These are phyloP conservation scores for Vigna unguiculata DNA, from an alignment of 306 rosid genomes.

Conservation along the genomic window DNA sequence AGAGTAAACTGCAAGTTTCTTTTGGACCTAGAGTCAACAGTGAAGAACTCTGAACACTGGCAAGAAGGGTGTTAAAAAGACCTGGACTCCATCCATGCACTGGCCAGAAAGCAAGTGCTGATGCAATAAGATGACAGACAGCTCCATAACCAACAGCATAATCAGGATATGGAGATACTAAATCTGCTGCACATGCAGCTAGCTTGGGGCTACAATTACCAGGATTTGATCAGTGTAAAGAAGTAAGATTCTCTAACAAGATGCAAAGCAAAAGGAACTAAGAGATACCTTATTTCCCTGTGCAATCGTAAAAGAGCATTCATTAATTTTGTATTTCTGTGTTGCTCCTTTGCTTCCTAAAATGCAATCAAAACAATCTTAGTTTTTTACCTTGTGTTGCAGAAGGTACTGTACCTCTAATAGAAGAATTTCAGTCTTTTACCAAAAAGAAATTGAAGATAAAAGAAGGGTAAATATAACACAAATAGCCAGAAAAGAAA, in stretches of 20 bases:
- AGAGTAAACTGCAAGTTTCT: conserved; percentile 95
- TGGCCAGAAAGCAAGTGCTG: conserved; percentile 97
- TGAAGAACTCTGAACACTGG: conserved; percentile 77
- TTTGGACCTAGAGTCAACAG: conserved; percentile 89
- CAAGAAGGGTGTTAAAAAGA: conserved; percentile 85
- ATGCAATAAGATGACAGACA: conserved; percentile 84
- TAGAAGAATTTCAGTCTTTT: neutral
- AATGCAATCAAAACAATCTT: conserved; percentile 45
- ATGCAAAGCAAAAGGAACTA: conserved; percentile 41
- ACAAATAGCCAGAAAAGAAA: too few species aligned
- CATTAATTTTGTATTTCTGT: conserved; percentile 88
- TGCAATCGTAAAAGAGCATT: conserved; percentile 87
- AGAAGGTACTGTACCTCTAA: conserved; percentile 4
- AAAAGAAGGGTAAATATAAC: neutral
- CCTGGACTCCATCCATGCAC: conserved; percentile 95
- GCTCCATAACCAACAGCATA: conserved; percentile 96
- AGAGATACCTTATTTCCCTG: conserved; percentile 86
- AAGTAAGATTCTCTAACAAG: conserved; percentile 35
- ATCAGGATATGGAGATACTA: conserved; percentile 80
- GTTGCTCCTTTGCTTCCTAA: conserved; percentile 95
- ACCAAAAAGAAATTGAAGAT: neutral
- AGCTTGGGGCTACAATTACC: conserved; percentile 83
- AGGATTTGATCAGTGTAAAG: conserved; percentile 45
- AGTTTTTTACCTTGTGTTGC: neutral
- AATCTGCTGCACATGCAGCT: conserved; percentile 88